Conservation (phyloP, 2,329 filamentous ascomycete genomes). For the Beauveria scarabaeidicola region DNA sequence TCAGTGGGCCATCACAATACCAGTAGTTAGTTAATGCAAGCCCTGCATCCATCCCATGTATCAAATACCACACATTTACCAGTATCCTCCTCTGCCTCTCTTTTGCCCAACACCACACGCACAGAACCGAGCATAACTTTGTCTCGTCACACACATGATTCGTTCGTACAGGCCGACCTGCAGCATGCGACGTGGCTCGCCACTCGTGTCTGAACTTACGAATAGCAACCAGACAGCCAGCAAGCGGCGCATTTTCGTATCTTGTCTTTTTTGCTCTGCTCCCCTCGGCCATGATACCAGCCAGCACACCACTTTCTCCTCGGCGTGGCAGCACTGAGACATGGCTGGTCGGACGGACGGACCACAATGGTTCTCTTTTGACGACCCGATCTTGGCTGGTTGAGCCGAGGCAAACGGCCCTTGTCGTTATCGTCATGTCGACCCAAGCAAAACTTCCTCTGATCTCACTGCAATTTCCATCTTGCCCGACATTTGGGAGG, state of each 20-base stretch:
- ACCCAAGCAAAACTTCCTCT: neutral
- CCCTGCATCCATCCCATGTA: slow-evolving; percentile 1
- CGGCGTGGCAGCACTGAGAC: neutral
- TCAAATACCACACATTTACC: neutral
- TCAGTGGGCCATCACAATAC: neutral
- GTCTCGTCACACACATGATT: neutral
- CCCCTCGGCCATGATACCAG: neutral
- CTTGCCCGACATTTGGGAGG: neutral
- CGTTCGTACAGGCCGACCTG: neutral
- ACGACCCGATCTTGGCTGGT: neutral
- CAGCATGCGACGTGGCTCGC: slow-evolving; percentile 8
- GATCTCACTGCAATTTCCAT: slow-evolving; percentile 1
- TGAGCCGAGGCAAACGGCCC: neutral
- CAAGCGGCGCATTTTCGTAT: neutral
- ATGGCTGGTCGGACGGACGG: neutral
- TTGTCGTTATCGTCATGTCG: neutral
- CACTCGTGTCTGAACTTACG: no score
- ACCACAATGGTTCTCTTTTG: neutral
- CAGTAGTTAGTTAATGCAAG: neutral
- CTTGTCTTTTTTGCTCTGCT: neutral
- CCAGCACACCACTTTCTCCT: neutral
- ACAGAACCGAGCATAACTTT: neutral
- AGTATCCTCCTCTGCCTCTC: neutral
- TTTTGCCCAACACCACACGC: neutral
- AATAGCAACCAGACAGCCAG: neutral